phyloP scores from a whole-genome alignment of 2,329 filamentous ascomycete genomes.

The Parafenestella ontariensis region DNA sequence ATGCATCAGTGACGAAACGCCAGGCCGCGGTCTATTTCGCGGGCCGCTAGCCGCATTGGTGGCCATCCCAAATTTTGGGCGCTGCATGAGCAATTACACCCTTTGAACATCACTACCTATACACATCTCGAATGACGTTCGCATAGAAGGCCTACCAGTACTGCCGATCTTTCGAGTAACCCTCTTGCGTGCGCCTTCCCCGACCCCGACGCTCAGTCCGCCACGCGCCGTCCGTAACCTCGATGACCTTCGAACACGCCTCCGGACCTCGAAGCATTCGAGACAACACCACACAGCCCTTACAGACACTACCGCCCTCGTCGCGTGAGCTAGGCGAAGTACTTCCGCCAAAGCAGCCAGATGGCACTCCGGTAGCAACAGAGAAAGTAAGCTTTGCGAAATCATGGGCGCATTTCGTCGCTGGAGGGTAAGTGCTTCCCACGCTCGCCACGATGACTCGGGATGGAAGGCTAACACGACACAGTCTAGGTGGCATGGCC shows the following conservation, averaged over 20 bases:
- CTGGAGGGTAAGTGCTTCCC: slow-evolving; percentile 72
- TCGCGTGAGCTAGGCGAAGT: slow-evolving; percentile 69
- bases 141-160: background rate
- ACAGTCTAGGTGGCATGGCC: slow-evolving; percentile 85
- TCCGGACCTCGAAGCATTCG: slow-evolving; percentile 38
- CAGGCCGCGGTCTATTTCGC: slow-evolving; percentile 18
- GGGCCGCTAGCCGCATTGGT: slow-evolving; percentile 27
- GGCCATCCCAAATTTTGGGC: slow-evolving; percentile 25
- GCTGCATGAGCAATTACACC: slow-evolving; percentile 1
- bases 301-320: slow-evolving; percentile 50
- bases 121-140: slow-evolving; percentile 5
- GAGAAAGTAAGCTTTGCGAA: slow-evolving; percentile 62
- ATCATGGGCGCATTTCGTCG: slow-evolving; percentile 91
- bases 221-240: slow-evolving; percentile 20
- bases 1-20: slow-evolving; percentile 22
- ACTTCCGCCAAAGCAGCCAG: slow-evolving; percentile 54
- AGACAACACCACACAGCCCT: slow-evolving; percentile 32
- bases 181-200: slow-evolving; percentile 5
- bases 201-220: slow-evolving; percentile 2
- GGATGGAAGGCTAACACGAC: slow-evolving; percentile 18
- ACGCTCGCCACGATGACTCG: slow-evolving; percentile 27
- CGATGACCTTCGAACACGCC: slow-evolving; percentile 48
- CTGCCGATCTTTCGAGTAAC: background rate
- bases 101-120: slow-evolving; percentile 3
- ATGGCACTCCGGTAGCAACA: slow-evolving; percentile 48